Evolutionary conservation across 306 rosid species (phyloP), one percentile per base, ranked within the genome.

Genomic region (Lagenaria siceraria): DNA sequence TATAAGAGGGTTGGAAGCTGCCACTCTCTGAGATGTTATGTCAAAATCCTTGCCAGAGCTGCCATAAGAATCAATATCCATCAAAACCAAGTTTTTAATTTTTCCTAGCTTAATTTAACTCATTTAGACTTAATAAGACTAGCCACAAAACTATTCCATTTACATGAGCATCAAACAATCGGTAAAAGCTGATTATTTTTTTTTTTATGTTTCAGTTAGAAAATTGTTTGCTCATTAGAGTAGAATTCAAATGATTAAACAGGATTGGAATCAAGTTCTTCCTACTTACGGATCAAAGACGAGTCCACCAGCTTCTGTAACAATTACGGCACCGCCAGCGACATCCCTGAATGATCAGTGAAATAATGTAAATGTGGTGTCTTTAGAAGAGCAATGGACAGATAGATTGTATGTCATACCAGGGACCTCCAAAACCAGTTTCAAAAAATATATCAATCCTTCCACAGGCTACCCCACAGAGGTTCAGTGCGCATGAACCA

Each of bases 401-500:
- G 7, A 73, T 24, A 31, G 24, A 48, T 27, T 18, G n/a, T 51
- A 49, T 27, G 8, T 17, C 89, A 73, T 92, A 96, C 99, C 99
- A 96, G 74, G 97, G 89, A 82, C 98, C 99, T 68, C 99, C 99
- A 58, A 87, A 96, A 82, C 92, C 91, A 8, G 71, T 24, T 84
- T 88, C 92, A 73, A 76, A 96, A 81, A 86, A 92, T 36, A 88
- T 80, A 84, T 96, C 98, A 42, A 96, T 81, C 86, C 99, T 92
- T 85, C 99, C 98, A 75, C 98, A 89, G 55, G 99, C 99, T 58
- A 96, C 69, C 80, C 97, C 99, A 88, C 99, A 96, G 53, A 96
- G 98, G 85, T 90, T 84, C 89, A 96, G 77, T 49, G 99, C 99
- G 78, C 97, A 92, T 2, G 98, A 96, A 81, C 99, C 99, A 86